phyloP scores from a whole-genome alignment of 768 basidiomycete genomes.

The Tylopilus felleus region DNA sequence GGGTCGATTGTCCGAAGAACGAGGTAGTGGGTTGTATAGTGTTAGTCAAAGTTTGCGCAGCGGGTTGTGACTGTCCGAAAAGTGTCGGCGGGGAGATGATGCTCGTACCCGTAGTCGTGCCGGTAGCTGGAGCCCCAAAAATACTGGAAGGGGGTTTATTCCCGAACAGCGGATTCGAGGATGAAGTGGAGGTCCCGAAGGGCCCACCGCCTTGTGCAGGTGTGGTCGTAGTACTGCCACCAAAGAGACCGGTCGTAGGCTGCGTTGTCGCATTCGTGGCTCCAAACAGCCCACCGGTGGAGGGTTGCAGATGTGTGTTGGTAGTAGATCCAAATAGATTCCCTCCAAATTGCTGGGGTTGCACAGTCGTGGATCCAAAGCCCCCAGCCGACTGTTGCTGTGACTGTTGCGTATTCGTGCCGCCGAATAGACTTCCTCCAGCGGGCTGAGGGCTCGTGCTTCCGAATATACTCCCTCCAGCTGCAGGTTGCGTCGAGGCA shows the following conservation, averaged over 20 bases:
- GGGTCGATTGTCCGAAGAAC: conserved; percentile 20
- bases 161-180: conserved; percentile 36
- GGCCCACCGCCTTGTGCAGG: conserved; percentile 21
- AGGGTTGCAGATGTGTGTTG: conserved; percentile 20
- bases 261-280: conserved; percentile 14
- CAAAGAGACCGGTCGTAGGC: conserved; percentile 27
- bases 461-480: conserved; percentile 25
- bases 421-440: conserved; percentile 25
- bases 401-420: conserved; percentile 15
- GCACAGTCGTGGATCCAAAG: conserved; percentile 17
- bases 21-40: conserved; percentile 15
- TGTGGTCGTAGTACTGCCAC: conserved; percentile 17
- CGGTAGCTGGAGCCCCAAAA: conserved; percentile 29
- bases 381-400: conserved; percentile 13
- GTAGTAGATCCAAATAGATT: conserved; percentile 15
- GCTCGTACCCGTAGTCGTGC: conserved; percentile 17
- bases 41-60: conserved; percentile 12
- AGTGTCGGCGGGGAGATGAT: conserved; percentile 25
- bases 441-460: conserved; percentile 20
- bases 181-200: conserved; percentile 27
- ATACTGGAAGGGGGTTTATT: conserved; percentile 30
- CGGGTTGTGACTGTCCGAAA: conserved; percentile 28
- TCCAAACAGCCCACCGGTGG: conserved; percentile 26
- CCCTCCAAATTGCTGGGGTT: conserved; percentile 23
- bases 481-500: conserved; percentile 15